A percentile compares a stretch with the other conserved stretches of the same genome.
Conservation (phyloP, 192 early-diverging fungal species). For the Backusella morwellensis region DNA sequence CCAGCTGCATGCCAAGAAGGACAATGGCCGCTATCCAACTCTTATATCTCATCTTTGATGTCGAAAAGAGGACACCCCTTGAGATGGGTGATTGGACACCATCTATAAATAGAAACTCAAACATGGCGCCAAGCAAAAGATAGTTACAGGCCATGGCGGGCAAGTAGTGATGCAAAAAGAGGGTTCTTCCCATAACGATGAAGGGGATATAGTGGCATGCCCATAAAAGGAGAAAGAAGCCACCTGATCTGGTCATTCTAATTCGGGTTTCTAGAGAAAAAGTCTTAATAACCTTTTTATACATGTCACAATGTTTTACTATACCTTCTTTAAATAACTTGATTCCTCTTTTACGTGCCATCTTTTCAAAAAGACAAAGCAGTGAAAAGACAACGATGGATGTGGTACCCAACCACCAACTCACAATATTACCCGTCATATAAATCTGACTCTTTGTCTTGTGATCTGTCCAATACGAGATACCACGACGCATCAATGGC, state of each 20-base stretch:
- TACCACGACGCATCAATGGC: constrained; percentile 84
- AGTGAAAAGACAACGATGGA: constrained; percentile 52
- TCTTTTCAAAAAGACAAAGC: constrained; percentile 58
- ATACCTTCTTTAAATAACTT: constrained; percentile 52
- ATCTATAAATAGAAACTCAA: constrained; percentile 71
- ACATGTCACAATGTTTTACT: neutral
- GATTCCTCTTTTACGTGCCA: constrained; percentile 70
- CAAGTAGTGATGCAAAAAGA: constrained; percentile 95
- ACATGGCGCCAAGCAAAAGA: constrained; percentile 64
- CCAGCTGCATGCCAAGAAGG: constrained; percentile 49
- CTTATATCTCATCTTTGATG: constrained; percentile 21
- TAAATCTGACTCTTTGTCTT: constrained; percentile 80
- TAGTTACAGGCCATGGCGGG: constrained; percentile 82
- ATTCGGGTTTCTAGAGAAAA: constrained; percentile 41
- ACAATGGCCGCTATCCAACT: constrained; percentile 39
- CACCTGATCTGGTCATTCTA: constrained; percentile 57
- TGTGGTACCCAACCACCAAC: constrained; percentile 76
- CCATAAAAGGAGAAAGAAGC: constrained; percentile 87
- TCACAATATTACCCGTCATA: constrained; percentile 85
- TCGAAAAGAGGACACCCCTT: constrained; percentile 14
- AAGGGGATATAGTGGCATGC: constrained; percentile 87
- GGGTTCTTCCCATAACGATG: constrained; percentile 85
- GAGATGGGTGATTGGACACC: constrained; percentile 49
- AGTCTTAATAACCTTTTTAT: too few relatives aligned
- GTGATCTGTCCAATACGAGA: constrained; percentile 90